Conservation (phyloP, 1,284 basidiomycete species). For the Marasmius tenuissimus region DNA sequence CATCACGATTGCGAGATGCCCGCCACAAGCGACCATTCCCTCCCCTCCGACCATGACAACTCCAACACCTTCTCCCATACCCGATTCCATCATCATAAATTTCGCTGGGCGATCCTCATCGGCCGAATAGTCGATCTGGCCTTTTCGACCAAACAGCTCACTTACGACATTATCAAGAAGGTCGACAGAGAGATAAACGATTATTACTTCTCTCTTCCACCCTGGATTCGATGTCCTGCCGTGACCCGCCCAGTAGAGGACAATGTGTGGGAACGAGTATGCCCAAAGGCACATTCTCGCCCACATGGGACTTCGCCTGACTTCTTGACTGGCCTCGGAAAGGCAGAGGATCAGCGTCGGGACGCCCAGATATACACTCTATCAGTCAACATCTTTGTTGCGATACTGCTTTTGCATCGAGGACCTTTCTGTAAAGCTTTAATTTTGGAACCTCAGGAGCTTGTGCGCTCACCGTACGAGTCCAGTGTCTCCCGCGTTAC, state of each 20-base stretch:
- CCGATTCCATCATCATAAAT: constrained; percentile 22
- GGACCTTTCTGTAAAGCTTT: constrained; percentile 23
- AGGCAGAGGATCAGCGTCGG: constrained; percentile 11
- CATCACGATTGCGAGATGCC: constrained; percentile 27
- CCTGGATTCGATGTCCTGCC: constrained; percentile 21
- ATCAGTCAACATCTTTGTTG: constrained; percentile 20
- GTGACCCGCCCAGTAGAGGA: constrained; percentile 19
- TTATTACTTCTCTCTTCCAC: constrained; percentile 18
- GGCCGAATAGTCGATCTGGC: constrained; percentile 21
- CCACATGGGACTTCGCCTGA: constrained; percentile 1
- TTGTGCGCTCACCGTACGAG: constrained; percentile 17
- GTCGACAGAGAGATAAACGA: constrained; percentile 22
- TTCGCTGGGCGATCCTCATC: constrained; percentile 19
- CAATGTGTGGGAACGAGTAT: constrained; percentile 8
- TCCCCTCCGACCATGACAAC: constrained; percentile 19
- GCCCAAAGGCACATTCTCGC: background rate
- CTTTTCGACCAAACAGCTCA: constrained; percentile 19
- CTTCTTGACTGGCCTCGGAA: constrained; percentile 12
- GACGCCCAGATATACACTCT: constrained; percentile 19
- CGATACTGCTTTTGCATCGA: constrained; percentile 21
- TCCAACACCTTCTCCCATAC: constrained; percentile 19
- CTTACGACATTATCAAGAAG: constrained; percentile 20
- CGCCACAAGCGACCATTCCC: constrained; percentile 19
- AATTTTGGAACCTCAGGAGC: constrained; percentile 17
- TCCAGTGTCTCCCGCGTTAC: constrained; percentile 18